These are phyloP conservation scores for Tolypocladium guangdongense DNA, from an alignment of 2,329 filamentous ascomycete genomes.

Conservation along the genomic window DNA sequence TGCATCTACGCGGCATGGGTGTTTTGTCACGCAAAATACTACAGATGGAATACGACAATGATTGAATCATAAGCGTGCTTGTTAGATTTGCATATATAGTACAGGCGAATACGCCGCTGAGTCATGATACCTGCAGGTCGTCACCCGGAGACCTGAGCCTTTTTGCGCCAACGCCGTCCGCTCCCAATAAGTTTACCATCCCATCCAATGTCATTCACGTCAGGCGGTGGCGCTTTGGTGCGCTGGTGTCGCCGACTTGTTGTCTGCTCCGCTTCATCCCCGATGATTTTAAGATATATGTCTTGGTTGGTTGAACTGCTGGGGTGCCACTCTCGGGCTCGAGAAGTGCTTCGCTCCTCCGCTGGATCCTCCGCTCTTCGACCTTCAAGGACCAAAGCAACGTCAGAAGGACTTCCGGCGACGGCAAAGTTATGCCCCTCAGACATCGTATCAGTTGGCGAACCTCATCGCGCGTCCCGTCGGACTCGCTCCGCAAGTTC, in stretches of 20 bases:
- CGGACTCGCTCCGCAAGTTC: conserved; percentile 19
- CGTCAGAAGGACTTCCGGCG: conserved; percentile 36
- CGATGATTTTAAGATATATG: conserved; percentile 12
- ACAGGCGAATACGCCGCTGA: neutral
- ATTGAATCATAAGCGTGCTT: neutral
- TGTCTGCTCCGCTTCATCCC: conserved; percentile 10
- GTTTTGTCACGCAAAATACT: neutral
- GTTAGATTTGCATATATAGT: conserved; percentile 3
- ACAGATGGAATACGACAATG: neutral
- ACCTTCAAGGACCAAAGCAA: conserved; percentile 34
- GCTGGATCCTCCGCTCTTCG: conserved; percentile 26
- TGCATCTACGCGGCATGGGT: neutral
- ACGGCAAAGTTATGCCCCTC: conserved; percentile 28
- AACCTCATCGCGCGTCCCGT: conserved; percentile 25
- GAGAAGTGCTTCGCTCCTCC: conserved; percentile 10
- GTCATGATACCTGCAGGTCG: neutral
- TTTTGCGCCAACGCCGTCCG: conserved; percentile 5
- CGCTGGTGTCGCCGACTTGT: conserved; percentile 4
- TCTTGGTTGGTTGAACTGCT: conserved; percentile 11
- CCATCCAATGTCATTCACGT: conserved; percentile 10
- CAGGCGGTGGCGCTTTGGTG: conserved; percentile 10
- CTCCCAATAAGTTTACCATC: conserved; percentile 4
- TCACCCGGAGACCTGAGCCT: conserved; percentile 2
- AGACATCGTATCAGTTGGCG: conserved; percentile 25
- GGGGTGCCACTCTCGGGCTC: conserved; percentile 13